Percentiles rank a stretch among this genome's conserved stretches.
These are phyloP conservation scores for Amaranthus hypochondriacus DNA, from an alignment of 148 eudicot genomes.

Conservation along the genomic window DNA sequence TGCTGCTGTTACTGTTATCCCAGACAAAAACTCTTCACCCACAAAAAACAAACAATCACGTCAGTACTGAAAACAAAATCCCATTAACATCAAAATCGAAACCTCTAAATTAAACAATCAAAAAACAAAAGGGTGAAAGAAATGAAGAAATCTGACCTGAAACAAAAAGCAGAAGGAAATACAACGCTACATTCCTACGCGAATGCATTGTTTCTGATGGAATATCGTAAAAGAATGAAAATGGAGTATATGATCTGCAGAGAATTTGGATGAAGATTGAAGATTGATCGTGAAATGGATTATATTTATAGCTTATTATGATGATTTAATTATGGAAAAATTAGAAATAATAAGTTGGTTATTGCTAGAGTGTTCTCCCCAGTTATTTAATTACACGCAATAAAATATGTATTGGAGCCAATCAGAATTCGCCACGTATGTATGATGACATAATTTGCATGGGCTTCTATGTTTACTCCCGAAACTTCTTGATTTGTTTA, in stretches of 20 bases:
- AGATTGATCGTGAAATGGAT: not conserved
- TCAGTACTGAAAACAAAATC: not conserved
- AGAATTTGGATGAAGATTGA: not conserved
- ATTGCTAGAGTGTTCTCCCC: slow-evolving; percentile 18
- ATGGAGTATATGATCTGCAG: not conserved
- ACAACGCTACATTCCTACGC: slow-evolving; percentile 9
- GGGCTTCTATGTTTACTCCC: not conserved
- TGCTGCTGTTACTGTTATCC: slow-evolving; percentile 28
- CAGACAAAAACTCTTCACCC: slow-evolving; percentile 28
- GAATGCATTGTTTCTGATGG: slow-evolving; percentile 6
- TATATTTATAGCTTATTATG: slow-evolving; percentile 7
- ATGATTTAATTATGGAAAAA: not conserved
- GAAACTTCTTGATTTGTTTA: slow-evolving; percentile 23
- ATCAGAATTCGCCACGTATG: slow-evolving; percentile 17
- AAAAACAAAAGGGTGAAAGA: not conserved
- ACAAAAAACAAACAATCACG: not conserved
- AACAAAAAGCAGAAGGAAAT: slow-evolving; percentile 19
- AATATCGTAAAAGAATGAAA: no score
- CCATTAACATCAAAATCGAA: not conserved
- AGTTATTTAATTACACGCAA: slow-evolving; percentile 1
- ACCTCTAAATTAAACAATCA: no score
- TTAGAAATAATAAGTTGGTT: not conserved
- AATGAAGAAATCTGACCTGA: slow-evolving; percentile 14
- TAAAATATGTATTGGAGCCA: slow-evolving; percentile 10
- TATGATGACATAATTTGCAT: not conserved